A percentile compares a stretch with the other conserved stretches of the same genome.
phyloP scores from a whole-genome alignment of 2,329 filamentous ascomycete genomes.

The Arthrinium puccinioides region DNA sequence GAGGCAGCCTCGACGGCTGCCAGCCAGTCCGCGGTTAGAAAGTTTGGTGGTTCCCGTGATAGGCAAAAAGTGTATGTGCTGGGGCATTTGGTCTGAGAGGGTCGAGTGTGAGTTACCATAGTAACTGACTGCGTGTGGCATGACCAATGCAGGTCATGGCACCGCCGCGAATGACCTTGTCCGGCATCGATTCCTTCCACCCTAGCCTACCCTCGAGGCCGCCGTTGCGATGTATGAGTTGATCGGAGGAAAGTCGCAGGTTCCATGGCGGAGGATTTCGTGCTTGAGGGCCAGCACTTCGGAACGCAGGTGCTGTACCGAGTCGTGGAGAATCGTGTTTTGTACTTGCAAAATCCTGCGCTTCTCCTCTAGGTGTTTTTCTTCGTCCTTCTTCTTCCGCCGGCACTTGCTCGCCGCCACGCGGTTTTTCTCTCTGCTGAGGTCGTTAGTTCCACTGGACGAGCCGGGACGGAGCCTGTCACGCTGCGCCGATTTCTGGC shows the following conservation, averaged over 20 bases:
- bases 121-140: too few relatives aligned
- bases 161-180: too few relatives aligned
- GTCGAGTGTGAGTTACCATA: too few relatives aligned
- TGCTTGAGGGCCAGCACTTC: constrained; percentile 4
- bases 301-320: background rate
- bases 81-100: too few relatives aligned
- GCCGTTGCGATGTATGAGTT: constrained; percentile 2
- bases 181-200: too few relatives aligned
- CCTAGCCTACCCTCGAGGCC: background rate
- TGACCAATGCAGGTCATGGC: too few relatives aligned
- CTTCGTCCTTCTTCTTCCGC: constrained; percentile 5
- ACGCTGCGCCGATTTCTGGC: background rate
- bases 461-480: background rate
- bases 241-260: constrained; percentile 4
- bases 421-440: constrained; percentile 4
- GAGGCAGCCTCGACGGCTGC: too few relatives aligned
- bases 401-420: constrained; percentile 6
- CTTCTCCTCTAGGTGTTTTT: constrained; percentile 1
- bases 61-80: too few relatives aligned
- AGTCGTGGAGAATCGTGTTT: constrained; percentile 3
- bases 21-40: too few relatives aligned
- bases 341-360: constrained; percentile 3
- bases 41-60: too few relatives aligned
- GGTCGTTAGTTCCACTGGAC: background rate
- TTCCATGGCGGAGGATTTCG: constrained; percentile 3